Conservation (phyloP, 352 stramenopile species). For the Phytophthora capsici region DNA sequence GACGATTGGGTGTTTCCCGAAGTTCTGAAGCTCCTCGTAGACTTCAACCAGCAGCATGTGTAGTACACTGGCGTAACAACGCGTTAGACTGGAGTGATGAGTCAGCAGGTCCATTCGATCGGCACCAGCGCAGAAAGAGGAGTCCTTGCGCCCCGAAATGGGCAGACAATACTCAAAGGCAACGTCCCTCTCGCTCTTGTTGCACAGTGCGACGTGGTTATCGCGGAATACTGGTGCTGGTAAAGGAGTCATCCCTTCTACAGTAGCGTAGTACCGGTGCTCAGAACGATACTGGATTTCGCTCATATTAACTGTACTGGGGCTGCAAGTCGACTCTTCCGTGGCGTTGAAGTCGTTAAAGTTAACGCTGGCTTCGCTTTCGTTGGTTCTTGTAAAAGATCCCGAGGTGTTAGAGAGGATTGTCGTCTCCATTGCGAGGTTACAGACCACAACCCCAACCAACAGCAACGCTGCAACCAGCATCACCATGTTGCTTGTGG, state of each 20-base stretch:
- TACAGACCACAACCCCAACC: not conserved
- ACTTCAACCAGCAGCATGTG: slow-evolving; percentile 65
- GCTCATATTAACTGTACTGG: slow-evolving; percentile 14
- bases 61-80: slow-evolving; percentile 57
- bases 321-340: slow-evolving; percentile 8
- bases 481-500: slow-evolving; percentile 2
- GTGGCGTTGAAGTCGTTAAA: not conserved
- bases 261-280: slow-evolving; percentile 24
- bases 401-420: not conserved
- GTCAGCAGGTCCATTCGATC: slow-evolving; percentile 59
- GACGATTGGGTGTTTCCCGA: slow-evolving; percentile 32
- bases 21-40: slow-evolving; percentile 44
- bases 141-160: slow-evolving; percentile 53
- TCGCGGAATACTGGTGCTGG: slow-evolving; percentile 30
- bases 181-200: not conserved
- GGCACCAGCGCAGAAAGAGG: slow-evolving; percentile 41
- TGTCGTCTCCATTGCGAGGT: slow-evolving; percentile 8
- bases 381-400: not conserved
- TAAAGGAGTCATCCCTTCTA: slow-evolving; percentile 2
- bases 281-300: slow-evolving; percentile 19
- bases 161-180: slow-evolving; percentile 47
- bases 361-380: too few species aligned
- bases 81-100: slow-evolving; percentile 12
- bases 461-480: not conserved
- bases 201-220: slow-evolving; percentile 26